Evolutionary conservation across 139 green algal genomes (phyloP).

Genomic region (Haematococcus sp.): DNA sequence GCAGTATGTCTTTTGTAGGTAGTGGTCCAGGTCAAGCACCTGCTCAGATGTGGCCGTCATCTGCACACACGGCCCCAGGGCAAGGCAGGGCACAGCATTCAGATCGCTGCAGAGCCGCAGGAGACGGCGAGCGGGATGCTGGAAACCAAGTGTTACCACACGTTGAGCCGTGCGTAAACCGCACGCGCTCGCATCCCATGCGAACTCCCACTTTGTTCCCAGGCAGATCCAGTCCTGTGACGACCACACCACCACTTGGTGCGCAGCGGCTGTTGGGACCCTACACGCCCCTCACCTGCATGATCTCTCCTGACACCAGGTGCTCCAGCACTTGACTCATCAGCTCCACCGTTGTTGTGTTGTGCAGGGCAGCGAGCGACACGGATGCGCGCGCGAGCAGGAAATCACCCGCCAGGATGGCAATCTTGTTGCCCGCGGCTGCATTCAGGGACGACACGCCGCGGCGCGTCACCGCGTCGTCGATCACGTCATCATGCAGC

Average conservation of each 20-base stretch:
- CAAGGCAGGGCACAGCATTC: neutral
- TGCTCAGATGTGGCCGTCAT: conserved; percentile 78
- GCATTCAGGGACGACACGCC: conserved; percentile 85
- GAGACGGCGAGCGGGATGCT: no score
- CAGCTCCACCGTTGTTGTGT: conserved; percentile 86
- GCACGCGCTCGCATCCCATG: neutral
- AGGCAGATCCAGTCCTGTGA: no score
- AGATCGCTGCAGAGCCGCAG: neutral
- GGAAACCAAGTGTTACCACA: no score
- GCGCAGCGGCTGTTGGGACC: no score
- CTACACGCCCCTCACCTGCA: conserved; percentile 64
- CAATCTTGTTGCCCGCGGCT: conserved; percentile 79
- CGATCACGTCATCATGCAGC: conserved; percentile 98
- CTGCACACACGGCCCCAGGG: conserved; percentile 43
- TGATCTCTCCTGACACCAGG: conserved; percentile 95
- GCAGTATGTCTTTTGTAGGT: conserved; percentile 88
- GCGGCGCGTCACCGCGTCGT: conserved; percentile 80
- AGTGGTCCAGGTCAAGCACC: conserved; percentile 72
- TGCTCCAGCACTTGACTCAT: conserved; percentile 92
- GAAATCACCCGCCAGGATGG: conserved; percentile 98
- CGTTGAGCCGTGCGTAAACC: neutral
- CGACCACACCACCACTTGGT: no score
- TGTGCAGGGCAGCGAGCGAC: conserved; percentile 82
- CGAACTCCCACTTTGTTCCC: no score
- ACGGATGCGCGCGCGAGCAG: conserved; percentile 92